Evolutionary conservation across 306 rosid genomes (phyloP).

Genomic region (Vigna mungo): DNA sequence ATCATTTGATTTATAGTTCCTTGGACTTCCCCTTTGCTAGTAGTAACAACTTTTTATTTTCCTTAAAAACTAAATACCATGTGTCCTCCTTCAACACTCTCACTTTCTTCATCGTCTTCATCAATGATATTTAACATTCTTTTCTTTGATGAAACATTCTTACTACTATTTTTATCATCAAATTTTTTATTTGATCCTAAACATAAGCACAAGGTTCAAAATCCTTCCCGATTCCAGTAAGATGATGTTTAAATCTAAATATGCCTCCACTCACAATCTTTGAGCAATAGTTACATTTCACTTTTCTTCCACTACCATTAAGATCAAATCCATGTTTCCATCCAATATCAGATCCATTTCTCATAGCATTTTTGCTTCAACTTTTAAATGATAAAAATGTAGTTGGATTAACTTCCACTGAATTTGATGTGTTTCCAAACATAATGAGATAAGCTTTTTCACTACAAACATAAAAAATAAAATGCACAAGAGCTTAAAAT

Average conservation of each 20-base stretch:
- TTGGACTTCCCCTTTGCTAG: no score
- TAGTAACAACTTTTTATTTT: no score
- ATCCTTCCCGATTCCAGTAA: neutral
- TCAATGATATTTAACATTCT: neutral
- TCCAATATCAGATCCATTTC: neutral
- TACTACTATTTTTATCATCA: no score
- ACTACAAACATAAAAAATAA: neutral
- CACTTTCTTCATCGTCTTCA: neutral
- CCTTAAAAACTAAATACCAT: no score
- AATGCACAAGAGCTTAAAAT: no score
- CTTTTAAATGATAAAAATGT: no score
- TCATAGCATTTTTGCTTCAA: no score
- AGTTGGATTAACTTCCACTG: no score
- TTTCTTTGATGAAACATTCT: neutral
- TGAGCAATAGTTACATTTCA: no score
- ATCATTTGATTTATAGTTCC: no score
- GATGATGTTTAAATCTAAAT: neutral
- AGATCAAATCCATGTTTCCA: neutral
- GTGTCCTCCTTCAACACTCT: neutral
- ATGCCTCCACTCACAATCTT: neutral
- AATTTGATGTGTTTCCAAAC: no score
- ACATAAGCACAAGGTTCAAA: neutral
- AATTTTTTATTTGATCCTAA: neutral
- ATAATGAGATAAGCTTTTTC: no score
- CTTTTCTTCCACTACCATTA: neutral